Evolutionary conservation across 2,329 filamentous ascomycete genomes (phyloP).

Genomic region (Botrytis fabae): DNA sequence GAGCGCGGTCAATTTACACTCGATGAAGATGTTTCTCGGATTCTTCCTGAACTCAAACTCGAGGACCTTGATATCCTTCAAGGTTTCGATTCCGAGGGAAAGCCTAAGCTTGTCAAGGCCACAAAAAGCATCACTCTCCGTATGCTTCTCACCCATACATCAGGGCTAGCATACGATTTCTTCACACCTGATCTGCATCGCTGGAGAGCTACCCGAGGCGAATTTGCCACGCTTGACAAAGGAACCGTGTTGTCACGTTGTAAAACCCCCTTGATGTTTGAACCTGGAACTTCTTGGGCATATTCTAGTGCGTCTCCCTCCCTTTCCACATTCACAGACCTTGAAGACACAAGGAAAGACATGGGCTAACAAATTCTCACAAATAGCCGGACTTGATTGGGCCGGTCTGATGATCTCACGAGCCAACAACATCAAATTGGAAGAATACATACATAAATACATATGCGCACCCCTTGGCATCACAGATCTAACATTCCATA

Average conservation of each 20-base stretch:
- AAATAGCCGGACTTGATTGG: conserved; percentile 50
- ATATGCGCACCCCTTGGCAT: conserved; percentile 27
- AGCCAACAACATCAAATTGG: conserved; percentile 26
- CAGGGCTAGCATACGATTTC: conserved; percentile 31
- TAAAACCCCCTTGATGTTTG: conserved; percentile 55
- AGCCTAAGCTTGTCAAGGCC: conserved; percentile 29
- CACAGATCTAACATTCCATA: conserved; percentile 27
- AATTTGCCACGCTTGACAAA: conserved; percentile 10
- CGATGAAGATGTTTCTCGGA: conserved; percentile 45
- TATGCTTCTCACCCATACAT: conserved; percentile 34
- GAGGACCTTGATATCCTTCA: conserved; percentile 36
- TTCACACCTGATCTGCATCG: conserved; percentile 22
- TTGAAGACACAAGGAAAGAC: background rate
- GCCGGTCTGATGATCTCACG: conserved; percentile 52
- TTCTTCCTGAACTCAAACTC: conserved; percentile 36
- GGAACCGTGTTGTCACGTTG: background rate
- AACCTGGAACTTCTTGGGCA: conserved; percentile 62
- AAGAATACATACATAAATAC: conserved; percentile 30
- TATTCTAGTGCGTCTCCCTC: conserved; percentile 61
- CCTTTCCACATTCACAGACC: background rate
- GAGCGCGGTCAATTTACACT: conserved; percentile 51
- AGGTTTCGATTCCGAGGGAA: conserved; percentile 32
- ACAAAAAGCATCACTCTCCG: conserved; percentile 37
- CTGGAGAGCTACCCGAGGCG: conserved; percentile 25
- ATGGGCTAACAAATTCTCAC: background rate